Evolutionary conservation across 306 rosid genomes (phyloP).

Genomic region (Trifolium dubium): DNA sequence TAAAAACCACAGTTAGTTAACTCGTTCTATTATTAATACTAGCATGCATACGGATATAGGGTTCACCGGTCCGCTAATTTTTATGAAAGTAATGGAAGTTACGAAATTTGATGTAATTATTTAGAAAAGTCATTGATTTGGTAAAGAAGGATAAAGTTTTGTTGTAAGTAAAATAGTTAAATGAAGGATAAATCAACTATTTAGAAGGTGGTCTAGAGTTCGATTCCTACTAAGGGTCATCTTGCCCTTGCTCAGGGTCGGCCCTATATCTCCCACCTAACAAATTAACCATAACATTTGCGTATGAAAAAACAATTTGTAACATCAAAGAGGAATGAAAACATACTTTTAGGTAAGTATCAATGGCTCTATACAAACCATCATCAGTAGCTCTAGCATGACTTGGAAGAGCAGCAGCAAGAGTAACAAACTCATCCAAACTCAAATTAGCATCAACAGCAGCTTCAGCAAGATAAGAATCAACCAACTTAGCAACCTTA

Average conservation of each 20-base stretch:
- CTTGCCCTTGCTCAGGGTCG: too few species aligned
- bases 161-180: too few species aligned
- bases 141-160: too few species aligned
- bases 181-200: too few species aligned
- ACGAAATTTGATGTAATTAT: too few species aligned
- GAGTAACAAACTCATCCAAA: conserved; percentile 63
- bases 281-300: too few species aligned
- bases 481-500: conserved; percentile 83
- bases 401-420: conserved; percentile 75
- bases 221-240: background rate
- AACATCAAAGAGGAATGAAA: background rate
- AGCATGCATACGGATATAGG: background rate
- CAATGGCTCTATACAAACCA: conserved; percentile 92
- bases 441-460: conserved; percentile 73
- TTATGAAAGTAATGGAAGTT: too few species aligned
- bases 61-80: too few species aligned
- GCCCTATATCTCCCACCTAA: too few species aligned
- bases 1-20: background rate
- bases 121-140: too few species aligned
- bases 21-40: background rate
- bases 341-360: conserved; percentile 88
- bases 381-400: conserved; percentile 83
- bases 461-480: conserved; percentile 77
- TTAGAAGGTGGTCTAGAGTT: background rate
- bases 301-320: background rate